phyloP scores from a whole-genome alignment of 352 stramenopile species.

The Globisporangium echinulatum region DNA sequence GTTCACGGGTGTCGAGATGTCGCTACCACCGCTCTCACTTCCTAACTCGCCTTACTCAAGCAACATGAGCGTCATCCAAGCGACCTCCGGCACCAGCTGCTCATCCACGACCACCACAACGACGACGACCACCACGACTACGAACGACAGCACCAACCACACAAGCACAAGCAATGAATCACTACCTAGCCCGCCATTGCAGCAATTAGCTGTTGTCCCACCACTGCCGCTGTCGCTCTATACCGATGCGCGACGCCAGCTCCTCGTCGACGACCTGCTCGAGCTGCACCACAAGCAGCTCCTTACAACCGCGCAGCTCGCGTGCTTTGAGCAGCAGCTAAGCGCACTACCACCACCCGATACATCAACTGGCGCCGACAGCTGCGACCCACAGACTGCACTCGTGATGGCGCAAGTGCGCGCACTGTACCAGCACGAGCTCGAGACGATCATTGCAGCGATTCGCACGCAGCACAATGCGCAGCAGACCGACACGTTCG shows the following conservation, averaged over 20 bases:
- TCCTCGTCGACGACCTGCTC: conserved; percentile 25
- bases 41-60: too few relatives aligned
- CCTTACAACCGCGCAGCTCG: conserved; percentile 22
- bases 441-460: conserved; percentile 32
- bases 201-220: not conserved
- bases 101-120: too few relatives aligned
- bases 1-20: too few relatives aligned
- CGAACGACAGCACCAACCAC: too few relatives aligned
- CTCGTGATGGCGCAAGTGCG: conserved; percentile 27
- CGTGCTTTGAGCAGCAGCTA: conserved; percentile 21
- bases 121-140: too few relatives aligned
- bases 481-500: conserved; percentile 35
- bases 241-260: not conserved
- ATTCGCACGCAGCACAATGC: conserved; percentile 50
- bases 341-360: not conserved
- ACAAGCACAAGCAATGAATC: not conserved
- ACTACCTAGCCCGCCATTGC: not conserved
- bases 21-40: too few relatives aligned
- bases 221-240: not conserved
- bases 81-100: too few relatives aligned
- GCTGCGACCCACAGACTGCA: conserved; percentile 2
- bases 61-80: too few relatives aligned
- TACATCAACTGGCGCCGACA: not conserved
- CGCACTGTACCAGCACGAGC: conserved; percentile 32
- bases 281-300: conserved; percentile 29